Evolutionary conservation across 1,284 basidiomycete species (phyloP).

Genomic region (Austroboletus niveus): DNA sequence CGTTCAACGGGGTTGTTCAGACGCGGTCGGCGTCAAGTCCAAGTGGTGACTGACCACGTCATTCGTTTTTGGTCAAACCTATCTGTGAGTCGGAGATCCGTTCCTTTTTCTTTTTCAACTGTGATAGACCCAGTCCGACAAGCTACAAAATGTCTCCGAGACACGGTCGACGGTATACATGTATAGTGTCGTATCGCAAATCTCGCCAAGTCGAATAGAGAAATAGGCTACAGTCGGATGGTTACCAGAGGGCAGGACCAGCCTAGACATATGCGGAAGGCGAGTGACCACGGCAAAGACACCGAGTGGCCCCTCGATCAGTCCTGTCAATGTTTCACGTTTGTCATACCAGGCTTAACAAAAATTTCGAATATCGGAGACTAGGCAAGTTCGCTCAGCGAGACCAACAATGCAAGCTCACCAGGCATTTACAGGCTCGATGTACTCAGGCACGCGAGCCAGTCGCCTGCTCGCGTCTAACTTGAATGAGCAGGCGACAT

Average conservation of each 20-base stretch:
- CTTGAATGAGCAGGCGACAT: slow-evolving; percentile 1
- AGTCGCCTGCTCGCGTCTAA: not conserved
- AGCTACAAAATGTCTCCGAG: too few species aligned
- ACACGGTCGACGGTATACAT: too few species aligned
- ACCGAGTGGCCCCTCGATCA: slow-evolving; percentile 32
- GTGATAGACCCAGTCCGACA: too few species aligned
- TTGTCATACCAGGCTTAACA: slow-evolving; percentile 27
- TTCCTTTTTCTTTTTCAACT: too few species aligned
- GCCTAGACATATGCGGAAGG: slow-evolving; percentile 31
- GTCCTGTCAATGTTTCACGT: slow-evolving; percentile 34
- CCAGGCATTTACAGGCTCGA: slow-evolving; percentile 4
- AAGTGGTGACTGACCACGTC: not conserved
- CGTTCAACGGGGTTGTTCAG: too few species aligned
- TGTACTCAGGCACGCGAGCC: not conserved
- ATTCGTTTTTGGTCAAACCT: not conserved
- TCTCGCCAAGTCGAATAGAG: slow-evolving; percentile 11
- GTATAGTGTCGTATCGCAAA: not conserved
- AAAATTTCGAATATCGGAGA: slow-evolving; percentile 13
- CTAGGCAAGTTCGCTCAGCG: slow-evolving; percentile 1
- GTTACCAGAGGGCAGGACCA: slow-evolving; percentile 28
- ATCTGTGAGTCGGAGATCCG: too few species aligned
- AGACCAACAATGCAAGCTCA: slow-evolving; percentile 1
- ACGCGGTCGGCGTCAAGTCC: too few species aligned
- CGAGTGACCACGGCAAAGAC: slow-evolving; percentile 19
- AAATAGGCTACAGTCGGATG: slow-evolving; percentile 27